Evolutionary conservation across 495 filamentous ascomycete genomes (phyloP).

Genomic region (Podospora fimiseda): DNA sequence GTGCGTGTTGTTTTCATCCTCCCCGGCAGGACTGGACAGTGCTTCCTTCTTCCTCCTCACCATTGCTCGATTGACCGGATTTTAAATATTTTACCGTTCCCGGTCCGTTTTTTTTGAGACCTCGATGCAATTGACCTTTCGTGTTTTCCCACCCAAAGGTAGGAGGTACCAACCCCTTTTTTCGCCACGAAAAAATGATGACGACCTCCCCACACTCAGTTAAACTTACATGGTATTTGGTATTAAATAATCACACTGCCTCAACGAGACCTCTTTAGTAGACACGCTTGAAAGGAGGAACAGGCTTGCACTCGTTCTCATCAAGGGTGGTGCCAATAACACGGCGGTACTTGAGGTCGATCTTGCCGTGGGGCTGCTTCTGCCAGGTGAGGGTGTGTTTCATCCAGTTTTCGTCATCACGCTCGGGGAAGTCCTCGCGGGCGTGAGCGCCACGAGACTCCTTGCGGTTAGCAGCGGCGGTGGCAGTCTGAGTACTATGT

Average conservation of each 20-base stretch:
- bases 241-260: not conserved
- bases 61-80: not conserved
- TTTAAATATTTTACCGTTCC: not conserved
- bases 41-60: not conserved
- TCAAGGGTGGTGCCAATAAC: conserved; percentile 76
- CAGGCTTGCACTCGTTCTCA: conserved; percentile 80
- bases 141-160: not conserved
- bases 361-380: conserved; percentile 74
- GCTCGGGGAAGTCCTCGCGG: conserved; percentile 87
- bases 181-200: not conserved
- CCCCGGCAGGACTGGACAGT: not conserved
- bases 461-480: conserved; percentile 78
- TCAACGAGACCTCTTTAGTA: conserved; percentile 50
- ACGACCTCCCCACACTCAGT: conserved; percentile 2
- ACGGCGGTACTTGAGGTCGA: conserved; percentile 69
- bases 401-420: conserved; percentile 96
- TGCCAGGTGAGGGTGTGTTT: conserved; percentile 96
- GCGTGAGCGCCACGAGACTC: conserved; percentile 94
- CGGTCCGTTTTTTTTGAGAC: conserved; percentile 1
- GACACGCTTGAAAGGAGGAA: conserved; percentile 81
- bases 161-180: too few relatives aligned
- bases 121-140: not conserved
- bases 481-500: conserved; percentile 70
- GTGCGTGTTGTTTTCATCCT: not conserved
- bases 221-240: not conserved